Evolutionary conservation across 163 green algal species (phyloP), one percentile per base, ranked within the genome.

Genomic region (Volvox carteri): DNA sequence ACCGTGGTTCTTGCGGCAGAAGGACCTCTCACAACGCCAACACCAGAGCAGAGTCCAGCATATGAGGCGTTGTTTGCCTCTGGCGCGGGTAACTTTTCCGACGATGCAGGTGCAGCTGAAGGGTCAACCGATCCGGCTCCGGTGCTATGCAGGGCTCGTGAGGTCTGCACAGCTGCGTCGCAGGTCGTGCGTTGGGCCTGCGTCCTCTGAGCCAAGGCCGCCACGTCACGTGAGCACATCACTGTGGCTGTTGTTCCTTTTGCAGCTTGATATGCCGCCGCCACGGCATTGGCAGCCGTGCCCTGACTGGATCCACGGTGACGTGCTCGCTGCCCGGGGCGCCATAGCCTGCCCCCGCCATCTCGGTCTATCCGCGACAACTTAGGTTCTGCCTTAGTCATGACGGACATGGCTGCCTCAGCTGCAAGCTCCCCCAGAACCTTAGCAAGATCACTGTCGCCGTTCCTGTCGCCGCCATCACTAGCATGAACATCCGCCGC

Each of bases 381-480:
- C 65, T 78, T 78, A 23, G 44, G 73, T 28, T 21, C n/a, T 44
- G 42, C 6, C 11, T 42, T 23, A 46, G 33, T 21, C 37, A 73
- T 41, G 21, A 85, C 54, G 14, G 77, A 56, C 35, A 85, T 73
- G 33, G 77, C 77, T n/a, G 77, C 77, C 23, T 50, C 77, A 14
- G 77, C 77, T 7, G 77, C 77, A 23, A 85, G 19, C 37, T 85
- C 50, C 21, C 52, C 77, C 33, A 85, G 37, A 7, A 35, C 23
- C 9, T 37, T 19, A 8, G 77, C 54, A 3, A 85, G 7, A 12
- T 39, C n/a, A n/a, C n/a, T 23, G n/a, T 30, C 73, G 25, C 25
- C 73, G 33, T 48, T n/a, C 11, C 28, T 30, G 46, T 65, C 73
- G 5, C 44, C 73, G 65, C 46, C 25, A 48, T 28, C 25, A 21